Evolutionary conservation across 768 basidiomycete species (phyloP), one percentile per base, ranked within the genome.

Genomic region (Russula emetica): DNA sequence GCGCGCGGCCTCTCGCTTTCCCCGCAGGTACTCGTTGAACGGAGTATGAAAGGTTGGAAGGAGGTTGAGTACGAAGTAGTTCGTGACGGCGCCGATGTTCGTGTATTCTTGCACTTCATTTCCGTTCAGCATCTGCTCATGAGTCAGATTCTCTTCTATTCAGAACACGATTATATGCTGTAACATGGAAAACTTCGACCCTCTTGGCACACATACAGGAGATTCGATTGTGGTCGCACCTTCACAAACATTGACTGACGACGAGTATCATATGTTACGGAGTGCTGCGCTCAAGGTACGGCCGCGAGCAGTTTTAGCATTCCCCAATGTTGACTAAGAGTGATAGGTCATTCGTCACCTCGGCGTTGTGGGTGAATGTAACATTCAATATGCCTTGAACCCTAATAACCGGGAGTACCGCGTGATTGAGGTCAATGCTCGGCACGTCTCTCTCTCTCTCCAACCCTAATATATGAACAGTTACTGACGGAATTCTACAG

Each of bases 141-240:
- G 28, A 34, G 14, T 28, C 32, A 47, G 30, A 50, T 51, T 32
- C 2, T 22, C 20, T 13, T 14, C 14, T 55, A n/a, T 50, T 20
- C 71, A 93, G 91, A 97, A 98, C 79, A 98, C 95, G 30, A 99
- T 99, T 76, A 98, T 98, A 70, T 98, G 95, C 78, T 98, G 96
- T 78, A 95, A 95, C 76, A 96, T 96, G 93, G 93, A 98, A 78
- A 98, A 99, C 78, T 99, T 99, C 69, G 97, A 99, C 72, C 97
- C 97, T 42, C 88, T 98, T 64, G 97, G 97, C 67, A 98, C 93
- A 26, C 97, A 99, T 75, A 99, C 97, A 22, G 97, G 97, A 69
- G 97, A 98, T 75, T 98, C 97, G 14, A 99, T 99, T 73, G 97
- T 99, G 71, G 94, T 98, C 49, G 97, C 97, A 3, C 97, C 97